Evolutionary conservation across 2,329 filamentous ascomycete genomes (phyloP), one percentile per base, ranked within the genome.

Genomic region (Leptodontidium sp.): DNA sequence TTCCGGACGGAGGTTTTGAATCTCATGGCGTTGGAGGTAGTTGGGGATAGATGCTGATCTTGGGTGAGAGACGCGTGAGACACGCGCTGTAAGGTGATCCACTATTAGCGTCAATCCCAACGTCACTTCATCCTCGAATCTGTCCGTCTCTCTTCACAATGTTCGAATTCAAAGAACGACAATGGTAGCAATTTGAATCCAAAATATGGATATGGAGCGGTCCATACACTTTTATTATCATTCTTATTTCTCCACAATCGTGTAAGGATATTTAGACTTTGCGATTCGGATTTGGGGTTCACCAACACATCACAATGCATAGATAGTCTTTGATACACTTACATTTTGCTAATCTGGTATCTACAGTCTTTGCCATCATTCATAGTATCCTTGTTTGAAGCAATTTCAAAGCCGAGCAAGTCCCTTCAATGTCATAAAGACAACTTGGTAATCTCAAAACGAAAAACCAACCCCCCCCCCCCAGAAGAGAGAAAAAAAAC

Each of bases 1-100:
- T 91, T 91, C 73, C 86, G 87, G 59, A 91, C 81, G 64, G 89
- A 87, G 8, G 89, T 89, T 74, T 86, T 88, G 82, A 91, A 91
- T 65, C 89, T 84, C 89, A 91, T 90, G 52, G 77, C 84, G 79
- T 49, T 52, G 45, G 29, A 35, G 24, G 43, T 50, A 55, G 40
- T 53, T 66, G 52, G 17, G n/a, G 4, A 4, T 59, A 40, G 24
- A 38, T 14, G 32, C 8, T n/a, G 5, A 21, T 38, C 4, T 50
- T n/a, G 24, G 24, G 5, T 50, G 9, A 29, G 15, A 45, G 24
- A 55, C 61, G 61, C 61, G 49, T 64, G 6, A 26, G 14, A 32
- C 1, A 21, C 61, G 61, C 61, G 50, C 32, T 43, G 32, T 64
- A 64, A 55, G 15, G 61, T 64, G 61, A 64, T 24, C 32, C 3